Evolutionary conservation across 805 yeast species (phyloP), one percentile per base, ranked within the genome.

Genomic region (Candida mattraensis): DNA sequence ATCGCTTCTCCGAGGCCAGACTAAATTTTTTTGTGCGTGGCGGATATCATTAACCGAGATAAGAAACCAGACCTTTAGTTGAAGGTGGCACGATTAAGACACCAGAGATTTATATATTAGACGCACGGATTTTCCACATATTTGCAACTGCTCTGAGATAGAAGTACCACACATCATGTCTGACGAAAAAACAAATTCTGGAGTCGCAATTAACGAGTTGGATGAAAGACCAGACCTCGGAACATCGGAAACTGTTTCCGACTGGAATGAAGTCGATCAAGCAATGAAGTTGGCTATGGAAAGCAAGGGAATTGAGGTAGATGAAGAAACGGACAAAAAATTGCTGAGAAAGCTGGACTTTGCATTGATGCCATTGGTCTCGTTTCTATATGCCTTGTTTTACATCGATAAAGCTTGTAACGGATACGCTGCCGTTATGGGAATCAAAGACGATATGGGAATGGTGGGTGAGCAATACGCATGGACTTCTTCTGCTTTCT

Each of bases 401-500:
- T 76, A 66, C 47, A 73, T 80, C 76, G 87, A 80, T 56, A 80
- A 80, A 53, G 61, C 64, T 13, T 63, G 82, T 5, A 69, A 66
- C 30, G 63, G 74, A 18, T 72, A 69, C 39, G 82, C 84, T 1
- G 69, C 83, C 1, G 67, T 80, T 37, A 54, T 78, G 70, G 85
- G 84, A 3, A 50, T 81, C 17, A 55, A 69, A 38, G 52, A 53
- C 1, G 81, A 76, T 42, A 54, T 76, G 44, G 50, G 66, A n/a
- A 74, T 80, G 79, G 35, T 46, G 15, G 77, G 78, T 3, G 44
- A 51, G 3, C 54, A 54, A 49, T 55, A 63, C 41, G 34, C 66
- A 22, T 54, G 69, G 59, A 30, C 58, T 26, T 50, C 64, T 14
- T 45, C 64, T 14, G 53, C 55, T 15, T 61, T 62, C 27, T 55